Base-by-base conservation (phyloP, 177 flowering plant genomes). In the Telopea speciosissima region DNA sequence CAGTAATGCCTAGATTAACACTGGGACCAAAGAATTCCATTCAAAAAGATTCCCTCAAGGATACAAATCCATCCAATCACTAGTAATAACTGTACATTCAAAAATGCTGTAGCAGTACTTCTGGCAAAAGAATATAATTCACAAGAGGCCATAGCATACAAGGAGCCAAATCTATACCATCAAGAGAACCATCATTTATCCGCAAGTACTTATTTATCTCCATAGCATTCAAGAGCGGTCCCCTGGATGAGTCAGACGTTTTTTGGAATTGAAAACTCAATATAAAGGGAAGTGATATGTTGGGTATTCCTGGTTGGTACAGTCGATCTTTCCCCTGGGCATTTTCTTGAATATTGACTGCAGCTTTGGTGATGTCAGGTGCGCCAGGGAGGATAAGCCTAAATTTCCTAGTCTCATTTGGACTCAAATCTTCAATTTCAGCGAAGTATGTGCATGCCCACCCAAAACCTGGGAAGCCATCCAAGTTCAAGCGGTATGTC, bases 201-300 rank as follows among this genome's bases (percentile, higher is more conserved):
- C 82, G 75, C 70, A 96, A 68, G 81, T 93, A 93, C 77, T 85
- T 91, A 76, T 82, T 90, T 70, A 96, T 89, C 86, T 96, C 99
- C 86, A 96, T 83, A 12, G 99, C 99, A 86, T 93, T 96, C 72
- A 93, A 25, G 54, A 96, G 86, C n/a, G 99, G 99, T 12, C 99
- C 99, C 84, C 72, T 68, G 22, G 92, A 69, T 68, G 99, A 93
- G 75, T 90, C 97, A 45, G 88, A 26, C 66, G 98, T 85, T 76
- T 86, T 87, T 19, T 71, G 79, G 77, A 96, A 96, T 73, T 69
- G 71, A 76, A 96, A 96, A 63, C 90, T 82, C 21, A 93, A 75
- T 2, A 93, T 91, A 81, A 93, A 93, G 17, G 99, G 99, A 45
- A 96, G 83, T 62, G 95, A 70, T 72, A 96, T 49, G 83, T 96